Base-by-base conservation (phyloP, 306 rosid species). In the Cicer judaicum region DNA sequence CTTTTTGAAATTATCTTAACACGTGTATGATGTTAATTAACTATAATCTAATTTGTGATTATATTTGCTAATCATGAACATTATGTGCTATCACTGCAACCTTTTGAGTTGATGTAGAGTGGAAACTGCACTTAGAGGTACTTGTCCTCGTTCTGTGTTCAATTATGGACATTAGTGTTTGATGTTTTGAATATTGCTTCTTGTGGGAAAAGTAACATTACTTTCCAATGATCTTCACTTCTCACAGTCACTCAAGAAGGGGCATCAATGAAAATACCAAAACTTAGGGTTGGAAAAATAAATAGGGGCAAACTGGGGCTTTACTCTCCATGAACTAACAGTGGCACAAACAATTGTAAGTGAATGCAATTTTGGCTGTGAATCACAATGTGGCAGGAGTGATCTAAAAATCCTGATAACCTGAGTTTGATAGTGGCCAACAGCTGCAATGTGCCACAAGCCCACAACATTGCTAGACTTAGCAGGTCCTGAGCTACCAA, bases 121-220 rank as follows among this genome's bases (percentile, higher is more conserved):
- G 50, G 34, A 64, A 62, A 54, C 39, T 62, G 42, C 10, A 64
- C 48, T 48, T 79, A 53, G 42, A 64, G 29, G 16, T 54, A 16
- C 8, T 7, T 78, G 68, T 56, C 59, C 72, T 69, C 47, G 49
- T 13, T 40, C 3, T 40, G 44, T 15, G 61, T 12, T 70, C 21
- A 48, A 75, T 55, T 78, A 38, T 83, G 19, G 73, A 43, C 71
- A 47, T 16, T 14, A 1, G 46, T 44, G 53, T 59, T 77, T 72
- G 75, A 65, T 65, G 56, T 50, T 68, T 34, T 52, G 38, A 34
- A 64, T 39, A 42, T 10, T 75, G 55, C 64, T 64, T 49, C 19
- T 42, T 36, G 7, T 62, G 70, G 8, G 56, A 11, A 47, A 68
- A 19, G 61, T 54, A 72, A 77, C 7, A 1, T 80, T 49, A 42